These are phyloP conservation scores for Pseudocercospora eumusae DNA, from an alignment of 2,329 filamentous ascomycete genomes.

Conservation along the genomic window DNA sequence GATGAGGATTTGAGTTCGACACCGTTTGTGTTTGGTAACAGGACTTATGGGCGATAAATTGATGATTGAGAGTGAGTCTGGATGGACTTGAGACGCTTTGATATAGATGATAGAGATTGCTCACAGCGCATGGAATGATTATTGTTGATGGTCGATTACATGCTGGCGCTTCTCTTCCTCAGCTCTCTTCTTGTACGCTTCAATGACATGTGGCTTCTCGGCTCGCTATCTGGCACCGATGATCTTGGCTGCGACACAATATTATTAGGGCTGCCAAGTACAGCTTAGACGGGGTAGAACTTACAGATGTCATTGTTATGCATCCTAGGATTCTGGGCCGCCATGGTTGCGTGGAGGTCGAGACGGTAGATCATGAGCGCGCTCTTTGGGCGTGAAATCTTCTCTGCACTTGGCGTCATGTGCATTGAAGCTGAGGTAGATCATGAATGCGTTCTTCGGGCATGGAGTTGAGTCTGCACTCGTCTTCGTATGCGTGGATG, in stretches of 20 bases:
- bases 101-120: neutral
- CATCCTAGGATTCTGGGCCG: conserved; percentile 19
- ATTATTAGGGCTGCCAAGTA: neutral
- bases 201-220: conserved; percentile 16
- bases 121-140: neutral
- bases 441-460: conserved; percentile 27
- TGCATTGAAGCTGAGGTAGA: conserved; percentile 20
- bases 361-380: conserved; percentile 27
- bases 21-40: neutral
- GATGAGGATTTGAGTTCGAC: neutral
- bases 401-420: conserved; percentile 19
- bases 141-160: conserved; percentile 10
- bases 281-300: neutral
- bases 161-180: conserved; percentile 21
- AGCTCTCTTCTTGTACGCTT: conserved; percentile 18
- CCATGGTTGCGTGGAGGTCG: conserved; percentile 19
- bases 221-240: conserved; percentile 16
- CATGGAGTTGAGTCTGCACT: conserved; percentile 18
- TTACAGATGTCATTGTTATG: conserved; percentile 27
- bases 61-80: neutral
- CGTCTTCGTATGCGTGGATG: conserved; percentile 23
- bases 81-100: neutral
- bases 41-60: neutral
- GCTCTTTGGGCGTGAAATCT: conserved; percentile 22
- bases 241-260: conserved; percentile 21